phyloP scores from a whole-genome alignment of 148 eudicot species.

The Fagopyrum tataricum region DNA sequence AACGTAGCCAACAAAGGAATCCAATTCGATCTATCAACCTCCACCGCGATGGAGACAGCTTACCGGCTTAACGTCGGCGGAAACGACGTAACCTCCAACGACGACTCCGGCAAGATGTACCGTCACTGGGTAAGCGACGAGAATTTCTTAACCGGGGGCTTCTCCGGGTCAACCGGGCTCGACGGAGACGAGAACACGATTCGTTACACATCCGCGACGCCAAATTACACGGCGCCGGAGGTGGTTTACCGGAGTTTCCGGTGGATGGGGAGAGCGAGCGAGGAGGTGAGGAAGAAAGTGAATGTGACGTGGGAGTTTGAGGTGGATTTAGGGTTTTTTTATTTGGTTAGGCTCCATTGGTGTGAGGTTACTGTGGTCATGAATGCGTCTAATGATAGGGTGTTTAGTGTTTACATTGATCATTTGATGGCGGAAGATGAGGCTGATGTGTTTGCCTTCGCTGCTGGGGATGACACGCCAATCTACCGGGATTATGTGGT shows the following conservation, averaged over 20 bases:
- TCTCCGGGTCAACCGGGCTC: neutral
- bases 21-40: neutral
- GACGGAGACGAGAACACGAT: neutral
- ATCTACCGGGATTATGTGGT: conserved; percentile 26
- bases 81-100: neutral
- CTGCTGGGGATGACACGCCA: conserved; percentile 13
- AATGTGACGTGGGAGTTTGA: conserved; percentile 28
- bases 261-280: neutral
- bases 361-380: conserved; percentile 20
- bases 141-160: neutral
- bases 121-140: conserved; percentile 33
- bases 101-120: conserved; percentile 21
- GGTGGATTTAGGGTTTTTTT: conserved; percentile 41
- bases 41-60: conserved; percentile 30
- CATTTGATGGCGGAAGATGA: conserved; percentile 15
- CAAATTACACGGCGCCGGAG: conserved; percentile 20
- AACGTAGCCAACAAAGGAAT: neutral
- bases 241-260: conserved; percentile 24
- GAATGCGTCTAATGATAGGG: neutral
- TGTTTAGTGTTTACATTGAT: conserved; percentile 24
- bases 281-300: neutral
- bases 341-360: conserved; percentile 39
- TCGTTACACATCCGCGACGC: no score
- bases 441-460: conserved; percentile 16
- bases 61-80: conserved; percentile 29